A percentile compares a stretch with the other conserved stretches of the same genome.
These are phyloP conservation scores for Datura wrightii DNA, from an alignment of 257 asterid species.

Conservation along the genomic window DNA sequence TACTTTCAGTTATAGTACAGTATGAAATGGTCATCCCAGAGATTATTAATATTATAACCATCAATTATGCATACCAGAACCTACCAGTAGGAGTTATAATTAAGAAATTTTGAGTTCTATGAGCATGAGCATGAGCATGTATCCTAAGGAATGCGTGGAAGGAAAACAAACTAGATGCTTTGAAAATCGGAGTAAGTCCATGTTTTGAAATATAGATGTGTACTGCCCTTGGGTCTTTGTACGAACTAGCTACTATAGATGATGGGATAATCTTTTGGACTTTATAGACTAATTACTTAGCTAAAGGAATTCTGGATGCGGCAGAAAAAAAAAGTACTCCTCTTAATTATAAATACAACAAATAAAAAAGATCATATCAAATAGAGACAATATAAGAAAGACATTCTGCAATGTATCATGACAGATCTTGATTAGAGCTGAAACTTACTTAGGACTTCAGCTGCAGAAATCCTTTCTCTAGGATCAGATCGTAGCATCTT, in stretches of 20 bases:
- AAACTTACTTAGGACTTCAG: slow-evolving; percentile 77
- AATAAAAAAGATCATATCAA: not conserved
- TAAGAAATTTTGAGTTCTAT: not conserved
- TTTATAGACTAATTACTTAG: not conserved
- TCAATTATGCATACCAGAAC: not conserved
- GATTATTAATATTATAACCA: not conserved
- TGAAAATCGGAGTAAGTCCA: not conserved
- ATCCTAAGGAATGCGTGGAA: not conserved
- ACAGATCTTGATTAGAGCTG: slow-evolving; percentile 9
- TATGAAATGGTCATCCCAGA: not conserved
- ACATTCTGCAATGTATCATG: not conserved
- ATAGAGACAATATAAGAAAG: not conserved
- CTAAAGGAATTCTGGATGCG: not conserved
- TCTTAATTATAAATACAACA: not conserved
- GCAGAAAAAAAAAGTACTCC: not conserved
- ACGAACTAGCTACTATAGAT: not conserved
- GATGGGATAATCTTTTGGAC: not conserved
- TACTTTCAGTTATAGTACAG: not conserved
- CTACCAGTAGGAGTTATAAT: not conserved
- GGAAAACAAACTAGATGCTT: slow-evolving; percentile 24
- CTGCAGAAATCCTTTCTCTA: slow-evolving; percentile 69
- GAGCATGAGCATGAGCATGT: slow-evolving; percentile 9
- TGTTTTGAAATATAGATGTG: not conserved
- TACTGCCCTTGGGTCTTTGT: not conserved
- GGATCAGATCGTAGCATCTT: slow-evolving; percentile 94